Conservation (phyloP, 1,284 basidiomycete species). For the Inonotus obliquus region DNA sequence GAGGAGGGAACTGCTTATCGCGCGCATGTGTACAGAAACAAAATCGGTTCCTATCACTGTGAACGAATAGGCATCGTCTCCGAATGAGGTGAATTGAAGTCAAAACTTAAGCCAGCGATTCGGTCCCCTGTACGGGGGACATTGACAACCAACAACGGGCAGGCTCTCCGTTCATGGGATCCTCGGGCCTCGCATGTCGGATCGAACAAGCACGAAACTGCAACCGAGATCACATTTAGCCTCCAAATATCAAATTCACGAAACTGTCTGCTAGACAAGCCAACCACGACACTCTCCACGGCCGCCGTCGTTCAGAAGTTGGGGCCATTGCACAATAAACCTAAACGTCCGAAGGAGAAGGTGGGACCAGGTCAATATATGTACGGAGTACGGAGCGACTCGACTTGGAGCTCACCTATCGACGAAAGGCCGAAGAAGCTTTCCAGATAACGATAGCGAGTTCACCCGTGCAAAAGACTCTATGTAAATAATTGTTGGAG, state of each 20-base stretch:
- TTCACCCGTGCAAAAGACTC: constrained; percentile 93
- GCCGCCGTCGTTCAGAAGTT: constrained; percentile 39
- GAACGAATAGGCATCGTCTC: too few relatives aligned
- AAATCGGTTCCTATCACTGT: too few relatives aligned
- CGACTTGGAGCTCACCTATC: constrained; percentile 51
- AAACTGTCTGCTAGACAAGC: constrained; percentile 45
- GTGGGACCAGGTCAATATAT: background rate
- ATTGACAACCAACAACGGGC: too few relatives aligned
- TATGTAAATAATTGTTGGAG: constrained; percentile 82
- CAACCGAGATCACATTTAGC: too few relatives aligned
- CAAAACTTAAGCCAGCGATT: too few relatives aligned
- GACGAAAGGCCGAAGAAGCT: constrained; percentile 73
- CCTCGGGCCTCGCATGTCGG: too few relatives aligned
- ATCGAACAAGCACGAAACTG: too few relatives aligned
- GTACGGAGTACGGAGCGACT: constrained; percentile 1
- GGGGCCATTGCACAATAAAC: constrained; percentile 86
- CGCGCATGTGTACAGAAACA: too few relatives aligned
- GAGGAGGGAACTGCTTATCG: too few relatives aligned
- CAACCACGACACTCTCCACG: constrained; percentile 55
- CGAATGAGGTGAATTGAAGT: too few relatives aligned
- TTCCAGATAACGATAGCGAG: constrained; percentile 81
- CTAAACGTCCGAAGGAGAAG: constrained; percentile 33
- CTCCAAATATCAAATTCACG: background rate
- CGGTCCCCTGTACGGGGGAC: too few relatives aligned
- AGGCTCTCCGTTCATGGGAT: too few relatives aligned